Percentiles rank a stretch among this genome's conserved stretches.
Evolutionary conservation across 1,284 basidiomycete species (phyloP).

Genomic region (Coniferiporia sulphurascens): DNA sequence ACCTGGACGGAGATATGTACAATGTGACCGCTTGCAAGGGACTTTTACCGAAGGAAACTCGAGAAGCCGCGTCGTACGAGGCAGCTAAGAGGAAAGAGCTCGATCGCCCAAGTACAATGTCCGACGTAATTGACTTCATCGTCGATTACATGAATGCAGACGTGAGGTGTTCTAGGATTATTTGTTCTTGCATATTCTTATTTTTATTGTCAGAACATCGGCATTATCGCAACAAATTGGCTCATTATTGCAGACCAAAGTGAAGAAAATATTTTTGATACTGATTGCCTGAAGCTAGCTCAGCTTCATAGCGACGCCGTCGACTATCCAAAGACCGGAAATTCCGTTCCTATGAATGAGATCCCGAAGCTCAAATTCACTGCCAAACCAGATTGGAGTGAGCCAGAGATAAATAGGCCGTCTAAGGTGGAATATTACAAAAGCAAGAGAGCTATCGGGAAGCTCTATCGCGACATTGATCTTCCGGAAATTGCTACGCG

Average conservation of each 20-base stretch:
- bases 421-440: neutral
- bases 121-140: slow-evolving; percentile 70
- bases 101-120: slow-evolving; percentile 53
- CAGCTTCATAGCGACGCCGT: slow-evolving; percentile 13
- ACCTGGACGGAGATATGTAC: slow-evolving; percentile 42
- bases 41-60: slow-evolving; percentile 27
- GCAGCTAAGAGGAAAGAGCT: slow-evolving; percentile 45
- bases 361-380: neutral
- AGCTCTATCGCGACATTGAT: slow-evolving; percentile 4
- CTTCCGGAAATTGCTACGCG: neutral
- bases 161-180: slow-evolving; percentile 31
- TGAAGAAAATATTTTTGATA: slow-evolving; percentile 46
- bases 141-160: slow-evolving; percentile 68
- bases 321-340: slow-evolving; percentile 13
- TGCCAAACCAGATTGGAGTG: slow-evolving; percentile 3
- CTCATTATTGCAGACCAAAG: slow-evolving; percentile 66
- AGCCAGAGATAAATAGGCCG: neutral
- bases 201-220: slow-evolving; percentile 40
- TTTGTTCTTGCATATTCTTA: neutral
- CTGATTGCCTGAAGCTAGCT: slow-evolving; percentile 32
- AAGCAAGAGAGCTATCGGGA: slow-evolving; percentile 3
- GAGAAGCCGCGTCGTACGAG: slow-evolving; percentile 47
- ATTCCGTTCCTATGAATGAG: slow-evolving; percentile 1
- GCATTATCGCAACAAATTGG: slow-evolving; percentile 59
- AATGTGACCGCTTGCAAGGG: slow-evolving; percentile 5